A percentile compares a stretch with the other conserved stretches of the same genome.
Evolutionary conservation across 1,284 basidiomycete genomes (phyloP).

Genomic region (Porodaedalea pini): DNA sequence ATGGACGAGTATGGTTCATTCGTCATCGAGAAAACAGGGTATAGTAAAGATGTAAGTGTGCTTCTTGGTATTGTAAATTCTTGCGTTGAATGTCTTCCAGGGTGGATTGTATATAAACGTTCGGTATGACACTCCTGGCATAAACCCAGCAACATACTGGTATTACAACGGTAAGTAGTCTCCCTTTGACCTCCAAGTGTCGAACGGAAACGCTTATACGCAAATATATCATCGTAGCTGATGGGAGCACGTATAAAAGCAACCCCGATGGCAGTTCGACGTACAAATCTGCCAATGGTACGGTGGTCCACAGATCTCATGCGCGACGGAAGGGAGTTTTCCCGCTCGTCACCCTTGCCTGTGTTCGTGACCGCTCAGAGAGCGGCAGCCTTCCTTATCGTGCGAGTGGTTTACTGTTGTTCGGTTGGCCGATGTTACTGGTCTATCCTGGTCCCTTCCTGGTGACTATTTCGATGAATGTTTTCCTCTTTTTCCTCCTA

Average conservation of each 20-base stretch:
- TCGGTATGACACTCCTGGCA: slow-evolving; percentile 4
- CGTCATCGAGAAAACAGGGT: not conserved
- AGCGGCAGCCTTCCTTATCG: not conserved
- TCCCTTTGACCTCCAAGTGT: not conserved
- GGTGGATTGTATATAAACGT: not conserved
- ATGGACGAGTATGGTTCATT: slow-evolving; percentile 13
- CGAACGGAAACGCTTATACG: not conserved
- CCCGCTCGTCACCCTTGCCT: not conserved
- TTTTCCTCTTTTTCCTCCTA: not conserved
- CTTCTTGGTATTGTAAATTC: not conserved
- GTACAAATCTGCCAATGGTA: slow-evolving; percentile 3
- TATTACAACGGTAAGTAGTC: slow-evolving; percentile 5
- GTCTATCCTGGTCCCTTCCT: slow-evolving; percentile 3
- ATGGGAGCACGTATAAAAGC: slow-evolving; percentile 10
- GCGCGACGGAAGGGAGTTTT: not conserved
- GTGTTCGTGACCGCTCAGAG: not conserved
- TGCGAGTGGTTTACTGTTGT: not conserved
- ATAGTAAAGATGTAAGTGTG: slow-evolving; percentile 1
- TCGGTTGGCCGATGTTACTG: not conserved
- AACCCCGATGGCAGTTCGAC: slow-evolving; percentile 14
- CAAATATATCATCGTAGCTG: not conserved
- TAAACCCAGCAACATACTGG: slow-evolving; percentile 11
- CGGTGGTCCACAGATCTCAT: not conserved
- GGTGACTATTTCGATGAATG: not conserved
- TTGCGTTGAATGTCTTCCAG: not conserved